Conservation (phyloP, 352 stramenopile genomes). For the Pythium apleroticum region DNA sequence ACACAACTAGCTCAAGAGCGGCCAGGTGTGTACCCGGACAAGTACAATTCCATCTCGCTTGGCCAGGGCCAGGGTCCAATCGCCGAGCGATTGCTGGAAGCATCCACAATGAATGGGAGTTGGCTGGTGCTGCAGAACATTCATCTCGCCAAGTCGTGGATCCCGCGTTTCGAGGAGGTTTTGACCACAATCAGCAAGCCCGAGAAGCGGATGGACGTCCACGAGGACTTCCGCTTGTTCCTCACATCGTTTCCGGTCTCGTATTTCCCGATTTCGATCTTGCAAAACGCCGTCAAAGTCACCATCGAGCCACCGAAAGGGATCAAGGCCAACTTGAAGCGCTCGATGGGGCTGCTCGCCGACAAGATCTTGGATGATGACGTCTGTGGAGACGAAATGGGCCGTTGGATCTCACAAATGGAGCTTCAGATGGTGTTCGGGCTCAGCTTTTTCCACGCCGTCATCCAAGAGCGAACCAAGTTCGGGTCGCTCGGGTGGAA, state of each 20-base stretch:
- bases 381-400: not conserved
- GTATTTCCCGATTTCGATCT: conserved; percentile 71
- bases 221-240: conserved; percentile 68
- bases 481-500: conserved; percentile 82
- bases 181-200: conserved; percentile 35
- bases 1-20: conserved; percentile 48
- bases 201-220: conserved; percentile 34
- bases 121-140: conserved; percentile 82
- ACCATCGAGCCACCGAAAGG: conserved; percentile 76
- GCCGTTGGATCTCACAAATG: conserved; percentile 21
- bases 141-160: conserved; percentile 74
- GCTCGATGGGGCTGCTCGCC: conserved; percentile 52
- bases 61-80: conserved; percentile 75
- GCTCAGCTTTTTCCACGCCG: conserved; percentile 77
- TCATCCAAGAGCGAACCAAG: conserved; percentile 72
- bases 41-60: conserved; percentile 66
- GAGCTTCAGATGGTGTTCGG: conserved; percentile 69
- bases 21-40: conserved; percentile 30
- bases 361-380: conserved; percentile 5
- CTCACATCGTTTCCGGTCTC: conserved; percentile 61
- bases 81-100: conserved; percentile 58
- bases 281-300: conserved; percentile 79
- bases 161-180: conserved; percentile 58
- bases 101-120: conserved; percentile 42
- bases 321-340: conserved; percentile 71